A percentile compares a stretch with the other conserved stretches of the same genome.
Conservation (phyloP, 148 eudicot genomes). For the Rhododendron simsii region DNA sequence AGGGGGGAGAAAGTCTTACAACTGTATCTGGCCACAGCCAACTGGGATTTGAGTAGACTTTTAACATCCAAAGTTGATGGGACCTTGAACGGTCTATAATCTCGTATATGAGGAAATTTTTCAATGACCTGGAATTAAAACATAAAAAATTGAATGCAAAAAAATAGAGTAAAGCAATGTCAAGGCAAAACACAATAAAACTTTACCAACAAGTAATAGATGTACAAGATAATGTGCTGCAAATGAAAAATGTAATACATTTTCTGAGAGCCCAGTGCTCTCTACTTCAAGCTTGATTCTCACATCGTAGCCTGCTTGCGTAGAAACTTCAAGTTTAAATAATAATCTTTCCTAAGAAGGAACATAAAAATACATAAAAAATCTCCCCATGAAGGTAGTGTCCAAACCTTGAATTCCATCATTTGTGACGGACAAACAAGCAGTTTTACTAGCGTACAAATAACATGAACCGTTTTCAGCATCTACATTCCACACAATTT, state of each 20-base stretch:
- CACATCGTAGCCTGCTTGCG: constrained; percentile 64
- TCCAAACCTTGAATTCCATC: constrained; percentile 59
- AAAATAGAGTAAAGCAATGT: background rate
- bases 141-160: background rate
- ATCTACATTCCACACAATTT: constrained; percentile 79
- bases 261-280: constrained; percentile 46
- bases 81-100: constrained; percentile 49
- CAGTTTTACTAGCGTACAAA: constrained; percentile 69
- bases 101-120: constrained; percentile 87
- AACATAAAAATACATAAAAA: background rate
- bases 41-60: constrained; percentile 66
- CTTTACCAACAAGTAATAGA: background rate
- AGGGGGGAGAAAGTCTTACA: constrained; percentile 43
- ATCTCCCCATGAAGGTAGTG: background rate
- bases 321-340: constrained; percentile 15
- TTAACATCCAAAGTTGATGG: constrained; percentile 53
- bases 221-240: background rate
- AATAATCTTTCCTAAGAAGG: background rate
- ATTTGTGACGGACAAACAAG: constrained; percentile 44
- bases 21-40: constrained; percentile 63
- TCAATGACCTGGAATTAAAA: constrained; percentile 53
- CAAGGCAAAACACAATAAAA: background rate
- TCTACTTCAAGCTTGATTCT: constrained; percentile 61
- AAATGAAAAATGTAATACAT: constrained; percentile 37
- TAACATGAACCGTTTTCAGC: constrained; percentile 52